Percentiles rank a stretch among this genome's conserved stretches.
Conservation (phyloP, 1,139 yeast genomes). For the Kurtzmaniella quercitrusa region DNA sequence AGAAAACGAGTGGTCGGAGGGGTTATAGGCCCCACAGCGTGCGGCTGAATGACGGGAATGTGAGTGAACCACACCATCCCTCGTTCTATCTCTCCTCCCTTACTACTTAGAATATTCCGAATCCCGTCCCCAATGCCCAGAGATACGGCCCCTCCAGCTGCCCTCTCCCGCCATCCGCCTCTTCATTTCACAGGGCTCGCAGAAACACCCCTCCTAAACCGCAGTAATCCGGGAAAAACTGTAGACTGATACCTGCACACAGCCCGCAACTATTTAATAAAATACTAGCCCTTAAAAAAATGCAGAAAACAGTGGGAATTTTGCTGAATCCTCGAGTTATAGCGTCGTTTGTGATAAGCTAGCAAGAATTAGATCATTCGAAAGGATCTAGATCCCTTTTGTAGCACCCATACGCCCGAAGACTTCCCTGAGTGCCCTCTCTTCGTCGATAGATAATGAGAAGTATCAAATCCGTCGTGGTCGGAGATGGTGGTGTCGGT, state of each 20-base stretch:
- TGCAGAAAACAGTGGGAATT: background rate
- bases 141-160: too few relatives aligned
- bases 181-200: background rate
- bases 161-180: too few relatives aligned
- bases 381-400: background rate
- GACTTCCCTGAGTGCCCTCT: background rate
- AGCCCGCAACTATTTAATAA: background rate
- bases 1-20: too few relatives aligned
- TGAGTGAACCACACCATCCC: too few relatives aligned
- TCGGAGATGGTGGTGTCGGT: constrained; percentile 98
- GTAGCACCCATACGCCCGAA: background rate
- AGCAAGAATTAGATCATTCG: background rate
- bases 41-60: too few relatives aligned
- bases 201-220: background rate
- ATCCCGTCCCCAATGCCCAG: too few relatives aligned
- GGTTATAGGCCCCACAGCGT: too few relatives aligned
- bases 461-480: constrained; percentile 91
- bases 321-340: background rate
- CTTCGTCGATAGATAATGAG: constrained; percentile 46
- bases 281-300: constrained; percentile 1
- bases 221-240: background rate
- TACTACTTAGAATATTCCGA: too few relatives aligned
- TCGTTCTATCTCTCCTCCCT: too few relatives aligned
- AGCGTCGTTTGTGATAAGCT: background rate
- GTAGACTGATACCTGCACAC: background rate